These are phyloP conservation scores for Sisymbrium altissimum DNA, from an alignment of 345 rosid species.

Conservation along the genomic window DNA sequence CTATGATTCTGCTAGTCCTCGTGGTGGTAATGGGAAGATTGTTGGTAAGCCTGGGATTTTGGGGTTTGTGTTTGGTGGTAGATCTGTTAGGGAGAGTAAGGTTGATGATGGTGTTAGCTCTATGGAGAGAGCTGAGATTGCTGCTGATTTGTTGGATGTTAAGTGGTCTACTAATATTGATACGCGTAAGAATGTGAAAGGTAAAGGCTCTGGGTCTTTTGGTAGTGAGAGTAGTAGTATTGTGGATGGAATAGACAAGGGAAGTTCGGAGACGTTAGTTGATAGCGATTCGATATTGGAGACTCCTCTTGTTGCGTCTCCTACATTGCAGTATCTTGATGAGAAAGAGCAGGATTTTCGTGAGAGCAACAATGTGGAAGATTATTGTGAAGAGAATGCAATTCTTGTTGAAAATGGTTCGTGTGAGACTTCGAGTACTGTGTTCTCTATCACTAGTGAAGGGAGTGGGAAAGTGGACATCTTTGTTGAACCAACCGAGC, in stretches of 20 bases:
- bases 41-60: conserved; percentile 53
- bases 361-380: conserved; percentile 31
- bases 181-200: conserved; percentile 41
- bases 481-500: conserved; percentile 25
- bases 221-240: conserved; percentile 1
- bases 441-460: conserved; percentile 36
- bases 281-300: conserved; percentile 27
- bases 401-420: conserved; percentile 34
- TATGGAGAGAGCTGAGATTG: conserved; percentile 80
- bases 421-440: conserved; percentile 34
- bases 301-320: conserved; percentile 38
- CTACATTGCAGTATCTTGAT: conserved; percentile 29
- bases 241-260: background rate
- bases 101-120: conserved; percentile 29
- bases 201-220: background rate
- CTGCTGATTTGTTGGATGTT: conserved; percentile 81
- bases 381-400: conserved; percentile 37
- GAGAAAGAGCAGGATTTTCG: conserved; percentile 40
- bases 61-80: conserved; percentile 66
- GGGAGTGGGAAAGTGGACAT: conserved; percentile 28
- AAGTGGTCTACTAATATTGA: conserved; percentile 83
- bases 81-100: conserved; percentile 36
- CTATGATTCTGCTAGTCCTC: conserved; percentile 38
- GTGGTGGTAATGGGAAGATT: conserved; percentile 39
- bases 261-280: background rate